Percentiles rank a stretch among this genome's conserved stretches.
These are phyloP conservation scores for Saussurea involucrata DNA, from an alignment of 129 eudicot genomes.

Conservation along the genomic window DNA sequence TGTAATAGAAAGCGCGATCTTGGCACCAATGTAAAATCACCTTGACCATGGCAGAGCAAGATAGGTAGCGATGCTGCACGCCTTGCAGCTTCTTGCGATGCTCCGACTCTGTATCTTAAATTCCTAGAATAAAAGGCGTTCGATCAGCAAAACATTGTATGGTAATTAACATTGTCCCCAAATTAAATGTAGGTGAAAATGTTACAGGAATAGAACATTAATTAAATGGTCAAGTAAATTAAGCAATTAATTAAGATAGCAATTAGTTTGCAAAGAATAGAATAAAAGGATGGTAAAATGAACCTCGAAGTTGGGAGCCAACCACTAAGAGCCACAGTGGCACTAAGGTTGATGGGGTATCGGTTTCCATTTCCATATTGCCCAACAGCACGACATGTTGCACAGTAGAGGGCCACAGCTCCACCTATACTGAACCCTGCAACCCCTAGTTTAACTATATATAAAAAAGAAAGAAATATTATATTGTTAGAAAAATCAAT, in stretches of 20 bases:
- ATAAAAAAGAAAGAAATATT: no score
- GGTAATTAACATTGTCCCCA: not conserved
- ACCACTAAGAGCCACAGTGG: constrained; percentile 51
- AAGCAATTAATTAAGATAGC: not conserved
- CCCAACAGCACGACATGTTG: constrained; percentile 44
- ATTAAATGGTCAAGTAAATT: not conserved
- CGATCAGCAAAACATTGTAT: constrained; percentile 19
- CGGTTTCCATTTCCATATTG: constrained; percentile 51
- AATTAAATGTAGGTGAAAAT: not conserved
- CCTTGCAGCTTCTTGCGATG: constrained; percentile 52
- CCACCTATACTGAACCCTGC: constrained; percentile 69
- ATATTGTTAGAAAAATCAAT: no score
- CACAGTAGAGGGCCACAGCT: constrained; percentile 58
- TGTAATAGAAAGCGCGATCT: not conserved
- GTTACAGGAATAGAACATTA: not conserved
- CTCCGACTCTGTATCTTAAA: constrained; percentile 46
- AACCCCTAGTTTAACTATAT: constrained; percentile 57
- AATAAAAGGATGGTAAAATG: not conserved
- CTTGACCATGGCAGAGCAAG: constrained; percentile 78
- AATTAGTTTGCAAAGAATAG: not conserved
- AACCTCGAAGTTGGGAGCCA: constrained; percentile 71
- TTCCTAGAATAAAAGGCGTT: constrained; percentile 31
- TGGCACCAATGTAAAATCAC: constrained; percentile 26
- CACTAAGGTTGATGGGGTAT: constrained; percentile 52
- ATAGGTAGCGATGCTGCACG: constrained; percentile 68